phyloP scores from a whole-genome alignment of 2,329 filamentous ascomycete species.

The Chrysoporthe cubensis region DNA sequence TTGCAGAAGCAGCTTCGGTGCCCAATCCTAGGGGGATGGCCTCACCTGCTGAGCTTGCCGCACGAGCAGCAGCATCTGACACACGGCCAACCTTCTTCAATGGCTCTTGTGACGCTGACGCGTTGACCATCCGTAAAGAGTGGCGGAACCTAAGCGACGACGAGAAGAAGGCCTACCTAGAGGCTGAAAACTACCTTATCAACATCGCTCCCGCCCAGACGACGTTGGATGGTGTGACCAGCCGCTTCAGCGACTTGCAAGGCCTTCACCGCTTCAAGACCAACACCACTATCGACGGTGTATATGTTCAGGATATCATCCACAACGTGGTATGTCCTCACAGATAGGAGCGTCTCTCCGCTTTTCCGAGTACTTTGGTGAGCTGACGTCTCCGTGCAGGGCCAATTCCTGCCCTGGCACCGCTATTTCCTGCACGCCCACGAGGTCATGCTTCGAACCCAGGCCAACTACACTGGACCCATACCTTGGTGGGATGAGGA shows the following conservation, averaged over 20 bases:
- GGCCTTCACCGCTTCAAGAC: constrained; percentile 15
- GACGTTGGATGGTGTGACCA: not conserved
- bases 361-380: not conserved
- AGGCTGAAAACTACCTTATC: constrained; percentile 14
- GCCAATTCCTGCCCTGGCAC: constrained; percentile 39
- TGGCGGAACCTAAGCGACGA: constrained; percentile 13
- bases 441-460: constrained; percentile 39
- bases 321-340: constrained; percentile 7
- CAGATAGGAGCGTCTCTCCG: not conserved
- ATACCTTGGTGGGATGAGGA: constrained; percentile 26
- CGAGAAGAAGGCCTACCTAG: constrained; percentile 10
- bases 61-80: not conserved
- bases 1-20: not conserved
- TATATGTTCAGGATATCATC: constrained; percentile 12
- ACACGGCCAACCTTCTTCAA: constrained; percentile 17
- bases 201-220: constrained; percentile 12
- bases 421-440: constrained; percentile 39
- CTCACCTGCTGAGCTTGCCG: not conserved
- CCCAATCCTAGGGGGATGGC: not conserved
- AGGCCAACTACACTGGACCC: constrained; percentile 41
- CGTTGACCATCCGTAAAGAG: constrained; percentile 15
- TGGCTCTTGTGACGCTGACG: constrained; percentile 10
- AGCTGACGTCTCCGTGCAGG: constrained; percentile 5
- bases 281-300: constrained; percentile 6
- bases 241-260: constrained; percentile 20